phyloP scores from a whole-genome alignment of 768 basidiomycete species.

The Mycena venus region DNA sequence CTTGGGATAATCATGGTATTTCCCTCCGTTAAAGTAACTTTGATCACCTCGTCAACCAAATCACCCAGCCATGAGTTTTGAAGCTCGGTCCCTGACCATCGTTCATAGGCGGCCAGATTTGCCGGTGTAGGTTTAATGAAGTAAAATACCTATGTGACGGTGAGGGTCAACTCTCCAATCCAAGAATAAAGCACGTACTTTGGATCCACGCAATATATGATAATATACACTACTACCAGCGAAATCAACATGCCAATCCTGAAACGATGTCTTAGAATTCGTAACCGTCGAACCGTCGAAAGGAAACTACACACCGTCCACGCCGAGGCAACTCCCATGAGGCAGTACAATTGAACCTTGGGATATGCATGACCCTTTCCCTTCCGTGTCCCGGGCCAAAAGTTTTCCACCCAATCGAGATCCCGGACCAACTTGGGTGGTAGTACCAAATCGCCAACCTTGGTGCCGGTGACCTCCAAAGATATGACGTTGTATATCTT shows the following conservation, averaged over 20 bases:
- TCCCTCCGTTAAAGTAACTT: conserved; percentile 80
- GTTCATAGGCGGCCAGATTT: conserved; percentile 91
- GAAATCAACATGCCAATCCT: conserved; percentile 99
- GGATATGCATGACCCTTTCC: conserved; percentile 84
- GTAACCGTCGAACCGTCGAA: background rate
- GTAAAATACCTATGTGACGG: conserved; percentile 82
- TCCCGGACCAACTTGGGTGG: conserved; percentile 90
- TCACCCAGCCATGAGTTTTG: conserved; percentile 96
- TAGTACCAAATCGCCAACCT: conserved; percentile 80
- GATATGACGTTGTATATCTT: conserved; percentile 97
- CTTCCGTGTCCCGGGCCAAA: conserved; percentile 88
- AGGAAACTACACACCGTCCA: conserved; percentile 83
- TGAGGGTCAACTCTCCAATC: background rate
- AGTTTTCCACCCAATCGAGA: conserved; percentile 97
- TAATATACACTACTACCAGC: conserved; percentile 99
- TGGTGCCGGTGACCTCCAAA: conserved; percentile 91
- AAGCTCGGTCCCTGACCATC: conserved; percentile 93
- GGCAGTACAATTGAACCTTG: conserved; percentile 95
- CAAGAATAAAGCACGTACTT: conserved; percentile 60
- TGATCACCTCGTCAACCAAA: conserved; percentile 91
- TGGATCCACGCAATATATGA: conserved; percentile 88
- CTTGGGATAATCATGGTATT: conserved; percentile 95
- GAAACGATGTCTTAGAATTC: conserved; percentile 12
- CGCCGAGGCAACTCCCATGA: conserved; percentile 94
- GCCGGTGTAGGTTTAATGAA: conserved; percentile 91